phyloP scores from a whole-genome alignment of 768 basidiomycete species.

The Suillus subluteus region DNA sequence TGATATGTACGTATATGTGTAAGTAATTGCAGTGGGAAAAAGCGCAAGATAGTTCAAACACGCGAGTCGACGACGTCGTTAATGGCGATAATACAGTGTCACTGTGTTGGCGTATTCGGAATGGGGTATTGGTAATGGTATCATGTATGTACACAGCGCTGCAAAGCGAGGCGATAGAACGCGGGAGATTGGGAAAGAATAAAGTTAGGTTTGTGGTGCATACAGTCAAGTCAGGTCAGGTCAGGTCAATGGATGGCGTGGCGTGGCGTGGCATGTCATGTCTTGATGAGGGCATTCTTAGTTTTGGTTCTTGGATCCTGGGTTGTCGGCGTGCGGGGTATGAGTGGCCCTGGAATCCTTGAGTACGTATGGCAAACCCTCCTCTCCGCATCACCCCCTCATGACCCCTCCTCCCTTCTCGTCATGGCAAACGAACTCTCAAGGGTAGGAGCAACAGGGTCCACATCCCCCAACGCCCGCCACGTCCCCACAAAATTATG shows the following conservation, averaged over 20 bases:
- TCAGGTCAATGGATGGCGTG: constrained; percentile 1
- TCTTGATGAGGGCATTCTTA: not conserved
- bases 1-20: not conserved
- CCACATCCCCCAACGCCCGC: constrained; percentile 49
- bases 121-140: not conserved
- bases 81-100: constrained; percentile 12
- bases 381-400: not conserved
- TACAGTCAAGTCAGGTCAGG: not conserved
- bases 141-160: not conserved
- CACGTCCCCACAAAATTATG: constrained; percentile 74
- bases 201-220: not conserved
- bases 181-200: not conserved
- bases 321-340: not conserved
- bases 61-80: not conserved
- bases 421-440: constrained; percentile 72
- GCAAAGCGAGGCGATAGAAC: not conserved
- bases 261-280: not conserved
- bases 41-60: not conserved
- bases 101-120: not conserved
- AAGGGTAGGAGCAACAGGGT: constrained; percentile 51
- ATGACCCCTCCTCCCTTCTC: not conserved
- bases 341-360: not conserved
- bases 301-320: not conserved
- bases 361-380: not conserved
- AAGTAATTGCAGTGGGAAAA: constrained; percentile 2